Conservation (phyloP, 2,329 filamentous ascomycete genomes). For the Exophiala phaeomuriformis region DNA sequence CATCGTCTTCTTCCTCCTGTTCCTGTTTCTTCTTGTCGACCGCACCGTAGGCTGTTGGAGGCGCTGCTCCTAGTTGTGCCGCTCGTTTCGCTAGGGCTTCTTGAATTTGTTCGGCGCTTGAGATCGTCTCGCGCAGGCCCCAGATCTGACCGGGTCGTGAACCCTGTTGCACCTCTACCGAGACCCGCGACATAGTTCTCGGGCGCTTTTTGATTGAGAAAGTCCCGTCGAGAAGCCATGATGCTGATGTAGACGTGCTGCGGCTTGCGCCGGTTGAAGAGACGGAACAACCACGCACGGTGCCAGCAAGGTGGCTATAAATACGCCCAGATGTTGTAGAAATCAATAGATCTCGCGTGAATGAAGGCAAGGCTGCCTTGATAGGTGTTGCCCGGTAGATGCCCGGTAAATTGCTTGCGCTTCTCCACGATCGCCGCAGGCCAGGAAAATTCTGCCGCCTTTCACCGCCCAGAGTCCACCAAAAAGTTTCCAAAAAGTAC, state of each 20-base stretch:
- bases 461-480: conserved; percentile 10
- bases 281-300: neutral
- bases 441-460: conserved; percentile 12
- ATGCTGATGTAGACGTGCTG: conserved; percentile 15
- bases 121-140: conserved; percentile 90
- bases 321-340: no score
- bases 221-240: conserved; percentile 69
- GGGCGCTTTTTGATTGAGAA: conserved; percentile 75
- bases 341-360: no score
- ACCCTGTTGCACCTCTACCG: conserved; percentile 93
- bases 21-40: conserved; percentile 54
- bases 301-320: no score
- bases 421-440: neutral
- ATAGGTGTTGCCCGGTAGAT: no score
- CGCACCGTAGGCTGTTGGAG: conserved; percentile 66
- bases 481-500: conserved; percentile 8
- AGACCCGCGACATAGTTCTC: conserved; percentile 93
- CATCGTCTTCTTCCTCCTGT: conserved; percentile 66
- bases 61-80: conserved; percentile 66
- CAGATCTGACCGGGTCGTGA: conserved; percentile 93
- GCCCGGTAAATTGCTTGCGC: neutral
- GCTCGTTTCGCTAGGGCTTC: conserved; percentile 93
- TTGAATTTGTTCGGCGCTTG: conserved; percentile 96
- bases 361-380: no score
- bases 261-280: neutral